Conservation (phyloP, 495 filamentous ascomycete species). For the Xylaria palmicola region DNA sequence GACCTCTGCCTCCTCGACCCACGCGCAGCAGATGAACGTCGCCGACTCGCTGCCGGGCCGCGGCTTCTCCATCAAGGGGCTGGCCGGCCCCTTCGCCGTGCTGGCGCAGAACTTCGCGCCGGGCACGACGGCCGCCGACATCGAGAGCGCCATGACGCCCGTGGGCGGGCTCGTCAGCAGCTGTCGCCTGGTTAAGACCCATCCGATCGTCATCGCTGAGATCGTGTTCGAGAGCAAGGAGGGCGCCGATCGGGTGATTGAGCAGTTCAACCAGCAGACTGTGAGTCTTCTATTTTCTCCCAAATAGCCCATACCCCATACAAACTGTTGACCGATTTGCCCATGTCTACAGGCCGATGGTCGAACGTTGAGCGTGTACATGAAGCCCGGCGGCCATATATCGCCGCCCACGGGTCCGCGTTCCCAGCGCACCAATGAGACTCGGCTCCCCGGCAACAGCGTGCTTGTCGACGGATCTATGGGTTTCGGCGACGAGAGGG, state of each 20-base stretch:
- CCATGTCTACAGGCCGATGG: constrained; percentile 72
- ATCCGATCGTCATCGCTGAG: constrained; percentile 82
- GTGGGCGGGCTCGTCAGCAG: constrained; percentile 67
- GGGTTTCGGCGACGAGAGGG: constrained; percentile 60
- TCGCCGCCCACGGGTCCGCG: constrained; percentile 29
- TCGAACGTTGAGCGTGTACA: constrained; percentile 72
- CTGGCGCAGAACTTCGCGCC: constrained; percentile 86
- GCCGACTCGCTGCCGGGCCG: background rate
- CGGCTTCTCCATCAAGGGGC: constrained; percentile 76
- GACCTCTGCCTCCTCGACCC: constrained; percentile 23
- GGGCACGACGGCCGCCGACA: constrained; percentile 92
- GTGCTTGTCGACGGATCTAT: constrained; percentile 59
- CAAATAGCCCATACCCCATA: background rate
- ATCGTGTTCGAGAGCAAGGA: constrained; percentile 75
- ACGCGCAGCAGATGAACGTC: constrained; percentile 23
- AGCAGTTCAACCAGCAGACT: constrained; percentile 82
- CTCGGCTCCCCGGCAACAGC: constrained; percentile 40
- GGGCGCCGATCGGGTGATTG: constrained; percentile 76
- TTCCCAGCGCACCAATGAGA: constrained; percentile 40
- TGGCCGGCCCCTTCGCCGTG: constrained; percentile 79
- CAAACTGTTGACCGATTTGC: constrained; percentile 4
- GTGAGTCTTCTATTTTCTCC: constrained; percentile 46
- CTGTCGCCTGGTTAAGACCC: constrained; percentile 67
- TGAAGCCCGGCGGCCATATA: constrained; percentile 51
- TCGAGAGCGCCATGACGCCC: constrained; percentile 79